Conservation (phyloP, 495 filamentous ascomycete genomes). For the Lasiosphaeria hispida region DNA sequence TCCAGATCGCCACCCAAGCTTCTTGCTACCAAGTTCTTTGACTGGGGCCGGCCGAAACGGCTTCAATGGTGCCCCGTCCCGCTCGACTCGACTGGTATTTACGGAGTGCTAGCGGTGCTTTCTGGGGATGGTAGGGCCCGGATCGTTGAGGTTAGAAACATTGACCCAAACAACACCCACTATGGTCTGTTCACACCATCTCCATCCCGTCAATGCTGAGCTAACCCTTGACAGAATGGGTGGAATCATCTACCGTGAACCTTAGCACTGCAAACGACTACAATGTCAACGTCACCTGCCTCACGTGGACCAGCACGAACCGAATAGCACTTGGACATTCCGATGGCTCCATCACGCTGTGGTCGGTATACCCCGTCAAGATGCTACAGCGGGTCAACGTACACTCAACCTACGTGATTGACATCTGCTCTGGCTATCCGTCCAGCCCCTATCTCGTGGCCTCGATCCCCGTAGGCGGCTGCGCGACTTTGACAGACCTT, state of each 20-base stretch:
- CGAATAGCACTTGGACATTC: conserved; percentile 46
- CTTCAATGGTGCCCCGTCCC: conserved; percentile 47
- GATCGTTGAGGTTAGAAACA: conserved; percentile 35
- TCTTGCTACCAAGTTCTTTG: conserved; percentile 32
- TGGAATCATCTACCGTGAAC: conserved; percentile 37
- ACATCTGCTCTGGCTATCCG: conserved; percentile 47
- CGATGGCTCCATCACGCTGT: conserved; percentile 47
- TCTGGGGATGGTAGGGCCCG: conserved; percentile 43
- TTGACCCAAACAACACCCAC: conserved; percentile 21
- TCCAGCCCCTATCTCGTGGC: conserved; percentile 45
- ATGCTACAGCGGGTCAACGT: conserved; percentile 40
- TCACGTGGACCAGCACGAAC: conserved; percentile 49
- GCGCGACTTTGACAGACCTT: conserved; percentile 44
- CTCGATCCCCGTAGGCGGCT: conserved; percentile 46
- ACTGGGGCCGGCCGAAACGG: conserved; percentile 42
- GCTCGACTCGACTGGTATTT: conserved; percentile 20
- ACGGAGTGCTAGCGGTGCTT: conserved; percentile 39
- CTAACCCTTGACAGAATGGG: conserved; percentile 31
- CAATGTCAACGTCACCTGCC: conserved; percentile 43
- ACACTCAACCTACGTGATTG: conserved; percentile 45
- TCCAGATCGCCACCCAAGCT: conserved; percentile 27
- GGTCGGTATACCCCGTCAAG: conserved; percentile 43
- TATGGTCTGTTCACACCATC: conserved; percentile 33
- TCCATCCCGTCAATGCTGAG: conserved; percentile 13
- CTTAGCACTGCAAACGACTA: conserved; percentile 42